A percentile compares a stretch with the other conserved stretches of the same genome.
These are phyloP conservation scores for Arthroderma sp. DNA, from an alignment of 2,329 filamentous ascomycete species.

Conservation along the genomic window DNA sequence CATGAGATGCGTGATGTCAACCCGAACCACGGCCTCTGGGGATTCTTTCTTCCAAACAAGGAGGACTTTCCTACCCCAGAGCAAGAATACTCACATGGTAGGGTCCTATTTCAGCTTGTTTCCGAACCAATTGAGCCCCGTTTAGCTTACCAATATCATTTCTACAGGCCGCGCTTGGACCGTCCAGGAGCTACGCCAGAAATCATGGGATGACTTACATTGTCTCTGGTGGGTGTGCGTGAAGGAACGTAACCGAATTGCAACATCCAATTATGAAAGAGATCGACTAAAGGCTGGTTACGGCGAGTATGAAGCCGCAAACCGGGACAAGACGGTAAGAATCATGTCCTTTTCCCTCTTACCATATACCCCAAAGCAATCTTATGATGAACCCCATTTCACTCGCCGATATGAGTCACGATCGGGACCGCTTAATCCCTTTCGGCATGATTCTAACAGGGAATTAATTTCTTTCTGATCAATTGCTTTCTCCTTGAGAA, in stretches of 20 bases:
- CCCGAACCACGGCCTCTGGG: constrained; percentile 77
- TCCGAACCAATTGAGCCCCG: not conserved
- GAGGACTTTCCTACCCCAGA: constrained; percentile 56
- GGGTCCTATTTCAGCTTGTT: constrained; percentile 11
- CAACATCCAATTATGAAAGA: constrained; percentile 63
- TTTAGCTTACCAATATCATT: not conserved
- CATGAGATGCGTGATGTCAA: constrained; percentile 41
- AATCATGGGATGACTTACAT: constrained; percentile 91
- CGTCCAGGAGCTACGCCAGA: constrained; percentile 70
- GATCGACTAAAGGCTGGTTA: constrained; percentile 56
- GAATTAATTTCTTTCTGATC: constrained; percentile 6
- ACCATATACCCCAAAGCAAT: not conserved
- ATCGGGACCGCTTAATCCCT: constrained; percentile 20
- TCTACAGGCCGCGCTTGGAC: constrained; percentile 63
- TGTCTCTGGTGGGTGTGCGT: constrained; percentile 87
- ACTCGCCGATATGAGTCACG: constrained; percentile 24
- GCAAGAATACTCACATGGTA: constrained; percentile 58
- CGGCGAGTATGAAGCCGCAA: constrained; percentile 55
- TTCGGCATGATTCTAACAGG: constrained; percentile 16
- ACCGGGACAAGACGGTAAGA: constrained; percentile 55
- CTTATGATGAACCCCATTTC: constrained; percentile 20
- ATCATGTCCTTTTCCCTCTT: constrained; percentile 3
- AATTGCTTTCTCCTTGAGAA: constrained; percentile 5
- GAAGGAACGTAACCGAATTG: constrained; percentile 78
- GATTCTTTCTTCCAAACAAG: constrained; percentile 67